A percentile compares a stretch with the other conserved stretches of the same genome.
phyloP scores from a whole-genome alignment of 2,329 filamentous ascomycete genomes.

The Penicillium sp. region DNA sequence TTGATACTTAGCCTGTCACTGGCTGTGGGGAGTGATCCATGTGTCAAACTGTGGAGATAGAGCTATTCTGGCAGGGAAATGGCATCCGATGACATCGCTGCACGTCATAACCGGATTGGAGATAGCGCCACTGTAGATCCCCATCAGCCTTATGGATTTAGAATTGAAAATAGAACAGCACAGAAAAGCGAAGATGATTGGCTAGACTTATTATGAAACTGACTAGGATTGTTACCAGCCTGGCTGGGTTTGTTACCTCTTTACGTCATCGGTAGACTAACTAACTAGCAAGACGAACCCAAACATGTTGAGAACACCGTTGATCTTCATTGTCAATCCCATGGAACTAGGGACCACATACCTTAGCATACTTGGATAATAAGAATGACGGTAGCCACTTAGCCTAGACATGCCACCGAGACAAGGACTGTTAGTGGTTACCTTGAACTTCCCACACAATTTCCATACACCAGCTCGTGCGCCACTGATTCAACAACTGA shows the following conservation, averaged over 20 bases:
- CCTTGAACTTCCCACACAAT: background rate
- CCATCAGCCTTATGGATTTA: conserved; percentile 3
- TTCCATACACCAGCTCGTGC: background rate
- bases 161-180: background rate
- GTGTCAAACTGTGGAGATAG: conserved; percentile 1
- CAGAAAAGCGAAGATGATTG: background rate
- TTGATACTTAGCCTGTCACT: background rate
- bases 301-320: background rate
- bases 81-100: background rate
- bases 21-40: background rate
- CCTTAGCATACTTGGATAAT: background rate
- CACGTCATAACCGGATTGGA: conserved; percentile 4
- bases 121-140: conserved; percentile 5
- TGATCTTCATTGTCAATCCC: background rate
- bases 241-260: background rate
- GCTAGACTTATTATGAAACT: background rate
- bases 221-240: background rate
- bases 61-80: conserved; percentile 1
- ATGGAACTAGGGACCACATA: background rate
- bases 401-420: background rate
- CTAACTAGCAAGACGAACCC: background rate
- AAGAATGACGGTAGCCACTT: background rate
- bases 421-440: background rate
- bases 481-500: background rate
- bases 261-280: background rate